phyloP scores from a whole-genome alignment of 208 protist species.

The Leishmania arabica region DNA sequence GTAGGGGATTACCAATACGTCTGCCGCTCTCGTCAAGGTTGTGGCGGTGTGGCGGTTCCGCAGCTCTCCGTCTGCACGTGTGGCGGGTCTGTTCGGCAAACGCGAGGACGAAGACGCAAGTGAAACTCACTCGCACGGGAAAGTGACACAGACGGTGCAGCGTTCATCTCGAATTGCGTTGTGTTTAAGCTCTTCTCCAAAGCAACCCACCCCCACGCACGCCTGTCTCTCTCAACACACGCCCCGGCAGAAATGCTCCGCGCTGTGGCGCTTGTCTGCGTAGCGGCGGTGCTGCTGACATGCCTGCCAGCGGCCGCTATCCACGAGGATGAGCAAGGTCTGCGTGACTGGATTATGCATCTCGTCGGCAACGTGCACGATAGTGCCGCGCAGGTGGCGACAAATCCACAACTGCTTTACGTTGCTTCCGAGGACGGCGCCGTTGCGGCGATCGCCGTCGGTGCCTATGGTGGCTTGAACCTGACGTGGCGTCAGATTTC shows the following conservation, averaged over 20 bases:
- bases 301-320: constrained; percentile 42
- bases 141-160: neutral
- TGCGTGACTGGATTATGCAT: constrained; percentile 81
- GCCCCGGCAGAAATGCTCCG: neutral
- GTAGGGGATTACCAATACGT: neutral
- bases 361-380: constrained; percentile 77
- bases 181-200: neutral
- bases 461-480: constrained; percentile 30
- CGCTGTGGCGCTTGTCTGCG: neutral
- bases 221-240: no score
- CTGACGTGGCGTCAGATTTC: constrained; percentile 69
- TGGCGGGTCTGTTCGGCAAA: neutral
- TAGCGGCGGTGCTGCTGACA: constrained; percentile 2
- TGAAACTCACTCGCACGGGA: neutral
- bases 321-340: constrained; percentile 87
- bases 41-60: neutral
- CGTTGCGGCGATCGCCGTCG: constrained; percentile 56
- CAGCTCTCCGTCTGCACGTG: neutral
- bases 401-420: constrained; percentile 42
- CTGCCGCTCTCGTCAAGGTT: neutral
- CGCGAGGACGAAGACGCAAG: neutral
- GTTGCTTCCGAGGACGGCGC: constrained; percentile 70
- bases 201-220: no score
- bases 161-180: neutral
- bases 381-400: constrained; percentile 42